Base-by-base conservation (phyloP, 139 green algal species). In the Pseudopediastrum boryanum region DNA sequence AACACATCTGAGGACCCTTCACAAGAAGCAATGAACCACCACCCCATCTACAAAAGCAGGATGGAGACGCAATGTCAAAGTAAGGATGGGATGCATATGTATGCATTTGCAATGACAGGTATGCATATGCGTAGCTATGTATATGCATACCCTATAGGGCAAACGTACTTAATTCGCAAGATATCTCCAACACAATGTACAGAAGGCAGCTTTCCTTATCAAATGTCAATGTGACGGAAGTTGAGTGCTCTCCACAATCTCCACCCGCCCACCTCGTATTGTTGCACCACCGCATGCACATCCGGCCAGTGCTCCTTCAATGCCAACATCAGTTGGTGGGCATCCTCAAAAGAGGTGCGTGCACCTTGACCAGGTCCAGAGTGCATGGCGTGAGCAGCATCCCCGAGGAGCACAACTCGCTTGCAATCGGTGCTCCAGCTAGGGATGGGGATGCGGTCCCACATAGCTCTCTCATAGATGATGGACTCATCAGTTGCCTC, bases 381-480 rank as follows among this genome's bases (percentile, higher is more conserved):
- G 71, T 88, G 76, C 80, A 87, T 88, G 21, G 67, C 83, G 56
- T 90, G 85, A 33, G 83, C 79, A n/a, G 78, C 70, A 59, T 89
- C 85, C 3, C 85, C 84, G 59, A 90, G 66, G 54, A 90, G 83
- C 56, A 90, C 58, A 36, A 86, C 76, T 10, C 77, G 77, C 9
- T 33, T 35, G 52, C 76, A 71, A 3, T 42, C 65, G 70, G 59
- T 56, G 23, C 48, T 63, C 75, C 78, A 87, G 44, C 44, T 72
- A 10, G 35, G 56, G 42, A 85, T 54, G 2, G 83, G 85, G 38
- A 79, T 25, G 23, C 80, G 66, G 71, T 88, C 85, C 67, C 81
- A 78, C 66, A 85, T 79, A 52, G 83, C 83, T 0, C 85, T 79
- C 80, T 90, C 85, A 67, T 88, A 90, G 27, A 90, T 83, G 59